Percentiles rank a stretch among this genome's conserved stretches.
These are phyloP conservation scores for Iris macrosiphon DNA, from an alignment of 106 monocot genomes.

Conservation along the genomic window DNA sequence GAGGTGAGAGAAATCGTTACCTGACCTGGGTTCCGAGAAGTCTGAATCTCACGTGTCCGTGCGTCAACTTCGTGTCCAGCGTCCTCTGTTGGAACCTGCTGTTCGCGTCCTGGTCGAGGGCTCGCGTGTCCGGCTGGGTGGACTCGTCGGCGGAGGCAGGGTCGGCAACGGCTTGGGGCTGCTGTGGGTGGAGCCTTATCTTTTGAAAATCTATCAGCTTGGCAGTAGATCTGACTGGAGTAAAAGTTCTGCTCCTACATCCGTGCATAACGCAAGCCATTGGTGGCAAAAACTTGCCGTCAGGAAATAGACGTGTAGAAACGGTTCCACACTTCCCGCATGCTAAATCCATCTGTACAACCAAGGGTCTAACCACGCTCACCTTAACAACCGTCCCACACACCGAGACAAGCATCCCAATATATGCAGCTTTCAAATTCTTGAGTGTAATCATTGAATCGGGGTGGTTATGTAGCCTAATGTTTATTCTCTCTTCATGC, in stretches of 20 bases:
- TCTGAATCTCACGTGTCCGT: no score
- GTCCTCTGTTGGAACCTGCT: no score
- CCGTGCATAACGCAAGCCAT: conserved; percentile 52
- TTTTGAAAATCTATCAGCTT: conserved; percentile 93
- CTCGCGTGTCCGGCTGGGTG: no score
- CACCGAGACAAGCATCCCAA: conserved; percentile 89
- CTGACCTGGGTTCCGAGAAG: no score
- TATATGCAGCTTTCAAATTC: conserved; percentile 95
- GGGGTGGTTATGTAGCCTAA: conserved; percentile 67
- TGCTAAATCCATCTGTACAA: conserved; percentile 61
- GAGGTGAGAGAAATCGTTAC: no score
- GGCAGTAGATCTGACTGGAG: conserved; percentile 77
- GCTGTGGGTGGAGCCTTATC: no score
- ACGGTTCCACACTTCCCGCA: conserved; percentile 64
- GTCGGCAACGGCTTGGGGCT: no score
- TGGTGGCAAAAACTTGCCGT: conserved; percentile 95
- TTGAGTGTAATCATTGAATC: conserved; percentile 72
- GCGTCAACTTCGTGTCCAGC: no score
- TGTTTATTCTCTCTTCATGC: conserved; percentile 59
- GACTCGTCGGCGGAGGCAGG: no score
- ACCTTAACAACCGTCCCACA: conserved; percentile 87
- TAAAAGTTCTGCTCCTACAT: conserved; percentile 83
- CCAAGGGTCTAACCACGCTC: conserved; percentile 80
- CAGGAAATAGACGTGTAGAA: conserved; percentile 50
- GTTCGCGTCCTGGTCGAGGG: no score